phyloP scores from a whole-genome alignment of 2,329 filamentous ascomycete genomes.

The Pseudogymnoascus destructans region DNA sequence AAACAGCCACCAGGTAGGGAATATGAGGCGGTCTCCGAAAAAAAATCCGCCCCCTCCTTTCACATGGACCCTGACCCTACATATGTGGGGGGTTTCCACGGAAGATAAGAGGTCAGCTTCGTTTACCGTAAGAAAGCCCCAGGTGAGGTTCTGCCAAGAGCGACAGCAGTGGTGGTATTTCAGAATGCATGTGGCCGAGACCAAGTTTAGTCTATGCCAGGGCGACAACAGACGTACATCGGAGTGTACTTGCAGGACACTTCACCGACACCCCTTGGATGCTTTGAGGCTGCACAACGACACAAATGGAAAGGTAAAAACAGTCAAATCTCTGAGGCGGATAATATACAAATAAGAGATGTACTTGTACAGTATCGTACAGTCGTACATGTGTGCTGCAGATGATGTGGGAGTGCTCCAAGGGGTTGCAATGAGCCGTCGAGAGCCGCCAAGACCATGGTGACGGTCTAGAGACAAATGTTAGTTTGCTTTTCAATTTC shows the following conservation, averaged over 20 bases:
- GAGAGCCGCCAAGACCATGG: neutral
- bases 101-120: neutral
- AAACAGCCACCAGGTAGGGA: neutral
- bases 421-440: neutral
- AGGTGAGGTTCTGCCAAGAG: neutral
- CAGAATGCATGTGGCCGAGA: neutral
- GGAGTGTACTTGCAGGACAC: neutral
- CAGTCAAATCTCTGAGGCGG: neutral
- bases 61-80: neutral
- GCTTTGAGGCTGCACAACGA: neutral
- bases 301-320: neutral
- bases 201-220: neutral
- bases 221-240: neutral
- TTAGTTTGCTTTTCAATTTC: neutral
- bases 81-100: neutral
- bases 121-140: neutral
- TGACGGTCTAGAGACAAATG: neutral
- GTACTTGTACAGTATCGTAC: neutral
- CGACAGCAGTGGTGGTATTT: neutral
- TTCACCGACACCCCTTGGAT: neutral
- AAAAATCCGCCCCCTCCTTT: neutral
- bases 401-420: neutral
- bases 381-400: neutral
- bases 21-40: conserved; percentile 1
- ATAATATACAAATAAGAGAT: neutral